A percentile compares a stretch with the other conserved stretches of the same genome.
Conservation (phyloP, 2,329 filamentous ascomycete genomes). For the Stromatinia cepivora region DNA sequence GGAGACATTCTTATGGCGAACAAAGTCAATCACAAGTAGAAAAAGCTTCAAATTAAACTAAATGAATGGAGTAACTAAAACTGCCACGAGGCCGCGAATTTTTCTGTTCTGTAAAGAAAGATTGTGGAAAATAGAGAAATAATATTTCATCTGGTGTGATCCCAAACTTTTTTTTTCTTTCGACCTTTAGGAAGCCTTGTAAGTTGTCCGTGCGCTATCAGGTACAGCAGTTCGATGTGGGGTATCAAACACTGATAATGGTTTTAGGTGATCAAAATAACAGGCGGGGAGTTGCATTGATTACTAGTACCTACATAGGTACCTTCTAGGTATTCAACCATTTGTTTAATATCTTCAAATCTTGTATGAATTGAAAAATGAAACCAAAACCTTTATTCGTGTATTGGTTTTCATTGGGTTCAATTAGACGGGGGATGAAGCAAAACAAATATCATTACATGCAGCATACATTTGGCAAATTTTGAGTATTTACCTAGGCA, state of each 20-base stretch:
- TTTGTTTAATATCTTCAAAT: not conserved
- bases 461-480: conserved; percentile 1
- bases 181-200: conserved; percentile 6
- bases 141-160: conserved; percentile 18
- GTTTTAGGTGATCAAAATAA: not conserved
- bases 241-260: not conserved
- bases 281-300: not conserved
- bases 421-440: not conserved
- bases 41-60: conserved; percentile 17
- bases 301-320: not conserved
- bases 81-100: not conserved
- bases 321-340: not conserved
- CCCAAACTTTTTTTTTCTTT: conserved; percentile 21
- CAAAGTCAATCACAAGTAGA: conserved; percentile 19
- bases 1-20: conserved; percentile 28
- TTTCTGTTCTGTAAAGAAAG: conserved; percentile 10
- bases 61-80: conserved; percentile 21
- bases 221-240: conserved; percentile 1
- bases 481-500: not conserved
- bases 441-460: not conserved
- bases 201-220: conserved; percentile 16
- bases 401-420: not conserved
- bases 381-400: not conserved
- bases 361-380: not conserved
- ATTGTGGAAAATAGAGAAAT: conserved; percentile 16